Base-by-base conservation (phyloP, 2,329 filamentous ascomycete species). In the Xylariaceae sp. region DNA sequence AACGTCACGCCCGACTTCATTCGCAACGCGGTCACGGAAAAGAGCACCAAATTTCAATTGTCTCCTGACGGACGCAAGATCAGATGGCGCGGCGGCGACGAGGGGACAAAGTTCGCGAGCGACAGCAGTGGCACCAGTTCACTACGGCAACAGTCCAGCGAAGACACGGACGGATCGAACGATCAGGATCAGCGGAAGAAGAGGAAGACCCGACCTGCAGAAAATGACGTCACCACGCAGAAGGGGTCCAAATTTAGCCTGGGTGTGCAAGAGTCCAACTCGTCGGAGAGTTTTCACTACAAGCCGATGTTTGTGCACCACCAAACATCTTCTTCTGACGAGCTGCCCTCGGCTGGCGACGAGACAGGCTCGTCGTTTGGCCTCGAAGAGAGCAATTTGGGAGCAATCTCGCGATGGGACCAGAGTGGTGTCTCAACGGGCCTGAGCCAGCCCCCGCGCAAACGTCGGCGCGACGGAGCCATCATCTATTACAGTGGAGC, bases 401-500 rank as follows among this genome's bases (percentile, higher is more conserved):
- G 71, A 1, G 74, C 64, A 42, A 63, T 73, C 14, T 80, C 78
- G 0, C 66, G 71, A 45, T 78, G 73, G 72, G 73, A 67, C 13
- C 68, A 71, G 33, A 78, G 75, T 51, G 60, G 63, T 48, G 46
- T 60, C 16, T 66, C 61, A 19, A 50, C 47, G 55, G 74, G 73
- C 57, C 80, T 65, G 58, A 75, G 69, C 51, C 71, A 63, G 67
- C 22, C 22, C 22, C 22, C 22, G 22, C 76, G 63, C 62, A 82
- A 79, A 66, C 79, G 79, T 22, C 78, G 75, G 0, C 77, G 83
- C 12, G 83, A 88, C 53, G 90, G 89, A 9, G 84, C 88, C 1
- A 87, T 95, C 59, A 90, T 93, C 16, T 95, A 92, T 64, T 95
- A 93, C 66, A 89, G 81, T 54, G 88, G 87, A 22, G 87, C 87